Evolutionary conservation across 73 alveolate species (phyloP).

Genomic region (Paramecium bursaria): DNA sequence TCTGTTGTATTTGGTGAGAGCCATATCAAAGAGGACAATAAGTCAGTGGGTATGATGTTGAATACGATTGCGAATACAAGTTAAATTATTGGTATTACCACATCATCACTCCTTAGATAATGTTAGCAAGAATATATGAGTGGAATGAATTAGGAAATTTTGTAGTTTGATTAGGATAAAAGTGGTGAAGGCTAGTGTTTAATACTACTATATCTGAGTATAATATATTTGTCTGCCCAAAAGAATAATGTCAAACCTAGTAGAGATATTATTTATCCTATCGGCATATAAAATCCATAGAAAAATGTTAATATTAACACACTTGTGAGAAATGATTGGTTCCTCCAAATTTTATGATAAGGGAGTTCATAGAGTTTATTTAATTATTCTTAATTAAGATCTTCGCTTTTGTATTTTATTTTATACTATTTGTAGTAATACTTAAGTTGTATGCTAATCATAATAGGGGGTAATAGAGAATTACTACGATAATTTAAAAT

Average conservation of each 20-base stretch:
- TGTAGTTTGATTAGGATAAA: not conserved
- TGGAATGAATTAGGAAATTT: not conserved
- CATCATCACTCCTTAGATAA: not conserved
- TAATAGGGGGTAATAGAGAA: constrained; percentile 2
- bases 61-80: not conserved
- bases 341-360: not conserved
- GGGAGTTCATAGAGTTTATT: constrained; percentile 32
- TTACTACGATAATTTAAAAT: not conserved
- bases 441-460: not conserved
- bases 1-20: too few species aligned
- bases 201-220: not conserved
- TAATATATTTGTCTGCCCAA: constrained; percentile 38
- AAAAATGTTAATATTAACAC: not conserved
- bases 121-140: not conserved
- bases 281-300: constrained; percentile 12
- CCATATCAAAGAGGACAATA: too few species aligned
- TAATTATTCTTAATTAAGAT: not conserved
- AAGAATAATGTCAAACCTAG: not conserved
- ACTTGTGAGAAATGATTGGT: constrained; percentile 1
- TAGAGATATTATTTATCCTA: not conserved
- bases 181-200: constrained; percentile 15
- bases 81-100: not conserved
- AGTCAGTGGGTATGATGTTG: constrained; percentile 19
- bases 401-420: not conserved
- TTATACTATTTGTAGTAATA: not conserved